A percentile compares a stretch with the other conserved stretches of the same genome.
Conservation (phyloP, 345 rosid genomes). For the Populus alba region DNA sequence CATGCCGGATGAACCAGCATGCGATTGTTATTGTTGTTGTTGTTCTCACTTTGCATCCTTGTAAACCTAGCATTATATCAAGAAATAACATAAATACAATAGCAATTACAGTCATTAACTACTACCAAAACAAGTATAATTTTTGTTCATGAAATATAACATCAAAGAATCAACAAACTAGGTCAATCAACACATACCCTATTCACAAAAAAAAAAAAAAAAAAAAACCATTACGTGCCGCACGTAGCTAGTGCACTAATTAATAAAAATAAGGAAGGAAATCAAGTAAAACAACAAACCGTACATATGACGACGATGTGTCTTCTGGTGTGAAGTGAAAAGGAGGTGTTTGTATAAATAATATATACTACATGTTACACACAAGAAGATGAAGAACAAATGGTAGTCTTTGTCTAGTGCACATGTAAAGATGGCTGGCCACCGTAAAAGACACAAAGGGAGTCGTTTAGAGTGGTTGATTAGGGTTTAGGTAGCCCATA, state of each 20-base stretch:
- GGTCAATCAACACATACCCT: neutral
- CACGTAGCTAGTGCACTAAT: neutral
- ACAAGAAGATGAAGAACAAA: conserved; percentile 20
- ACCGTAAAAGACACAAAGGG: conserved; percentile 5
- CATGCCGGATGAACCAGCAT: conserved; percentile 41
- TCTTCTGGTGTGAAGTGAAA: conserved; percentile 4
- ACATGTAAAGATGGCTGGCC: conserved; percentile 39
- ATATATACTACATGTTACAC: neutral
- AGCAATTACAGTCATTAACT: neutral
- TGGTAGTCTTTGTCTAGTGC: neutral
- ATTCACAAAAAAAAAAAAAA: neutral
- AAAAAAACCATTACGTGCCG: neutral
- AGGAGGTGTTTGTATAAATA: conserved; percentile 28
- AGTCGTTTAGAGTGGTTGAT: conserved; percentile 33
- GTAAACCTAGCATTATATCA: neutral
- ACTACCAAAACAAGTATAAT: neutral
- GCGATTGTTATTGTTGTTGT: neutral
- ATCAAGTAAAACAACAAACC: conserved; percentile 14
- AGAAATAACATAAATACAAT: neutral
- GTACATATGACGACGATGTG: neutral
- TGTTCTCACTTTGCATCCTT: conserved; percentile 32
- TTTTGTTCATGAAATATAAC: neutral
- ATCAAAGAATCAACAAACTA: neutral
- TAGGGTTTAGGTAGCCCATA: conserved; percentile 51
- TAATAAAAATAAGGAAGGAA: neutral